A percentile compares a stretch with the other conserved stretches of the same genome.
phyloP scores from a whole-genome alignment of 129 eudicot species.

The carrot (Daucus carota) region DNA sequence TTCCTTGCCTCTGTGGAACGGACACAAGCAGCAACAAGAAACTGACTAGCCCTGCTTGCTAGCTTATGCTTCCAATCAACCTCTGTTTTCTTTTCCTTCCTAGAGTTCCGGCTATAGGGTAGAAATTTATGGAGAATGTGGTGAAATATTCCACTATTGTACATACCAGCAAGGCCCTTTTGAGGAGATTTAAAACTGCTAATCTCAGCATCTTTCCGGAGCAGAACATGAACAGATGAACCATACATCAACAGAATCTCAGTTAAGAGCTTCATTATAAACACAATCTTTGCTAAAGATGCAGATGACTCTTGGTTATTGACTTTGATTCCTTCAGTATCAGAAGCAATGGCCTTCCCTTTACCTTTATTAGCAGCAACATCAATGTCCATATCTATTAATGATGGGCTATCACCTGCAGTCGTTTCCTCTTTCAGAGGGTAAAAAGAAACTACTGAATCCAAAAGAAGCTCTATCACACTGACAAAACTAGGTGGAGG shows the following conservation, averaged over 20 bases:
- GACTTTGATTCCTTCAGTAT: slow-evolving; percentile 44
- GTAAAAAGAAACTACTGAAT: slow-evolving; percentile 46
- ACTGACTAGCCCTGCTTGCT: slow-evolving; percentile 73
- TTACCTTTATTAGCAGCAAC: slow-evolving; percentile 56
- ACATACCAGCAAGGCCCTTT: slow-evolving; percentile 23
- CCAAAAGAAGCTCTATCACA: slow-evolving; percentile 79
- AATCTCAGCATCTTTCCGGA: slow-evolving; percentile 82
- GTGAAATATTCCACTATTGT: slow-evolving; percentile 62
- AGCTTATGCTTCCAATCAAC: slow-evolving; percentile 88
- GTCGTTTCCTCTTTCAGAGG: slow-evolving; percentile 58
- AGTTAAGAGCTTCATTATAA: slow-evolving; percentile 73
- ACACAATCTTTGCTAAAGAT: slow-evolving; percentile 72
- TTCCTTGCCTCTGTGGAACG: slow-evolving; percentile 91
- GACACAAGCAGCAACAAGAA: slow-evolving; percentile 83
- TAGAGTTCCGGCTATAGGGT: slow-evolving; percentile 46
- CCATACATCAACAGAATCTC: slow-evolving; percentile 83
- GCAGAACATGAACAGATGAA: slow-evolving; percentile 69
- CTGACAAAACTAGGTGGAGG: slow-evolving; percentile 77
- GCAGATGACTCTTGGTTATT: slow-evolving; percentile 62
- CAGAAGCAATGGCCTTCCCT: slow-evolving; percentile 72
- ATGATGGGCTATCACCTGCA: slow-evolving; percentile 29
- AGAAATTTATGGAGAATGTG: slow-evolving; percentile 80
- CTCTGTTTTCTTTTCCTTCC: slow-evolving; percentile 67
- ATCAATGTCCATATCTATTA: slow-evolving; percentile 86
- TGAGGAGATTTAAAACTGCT: slow-evolving; percentile 44